These are phyloP conservation scores for Colletotrichum brevisporum DNA, from an alignment of 2,329 filamentous ascomycete species.

Conservation along the genomic window DNA sequence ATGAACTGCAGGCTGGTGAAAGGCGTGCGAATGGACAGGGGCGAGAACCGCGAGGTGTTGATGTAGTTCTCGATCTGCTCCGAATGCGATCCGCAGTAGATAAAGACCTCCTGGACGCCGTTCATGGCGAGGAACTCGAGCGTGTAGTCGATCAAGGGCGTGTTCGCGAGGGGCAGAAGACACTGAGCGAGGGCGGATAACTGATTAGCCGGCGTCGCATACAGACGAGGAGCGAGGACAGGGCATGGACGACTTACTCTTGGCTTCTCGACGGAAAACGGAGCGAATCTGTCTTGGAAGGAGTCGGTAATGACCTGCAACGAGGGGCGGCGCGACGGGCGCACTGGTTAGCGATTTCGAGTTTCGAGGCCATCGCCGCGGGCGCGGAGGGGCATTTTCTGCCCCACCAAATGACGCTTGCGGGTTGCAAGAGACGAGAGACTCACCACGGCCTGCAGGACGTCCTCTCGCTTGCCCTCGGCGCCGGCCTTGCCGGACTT, in stretches of 20 bases:
- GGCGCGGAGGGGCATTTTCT: constrained; percentile 20
- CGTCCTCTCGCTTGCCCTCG: constrained; percentile 71
- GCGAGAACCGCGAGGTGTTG: constrained; percentile 80
- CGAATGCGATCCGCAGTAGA: constrained; percentile 91
- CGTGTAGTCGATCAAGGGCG: constrained; percentile 96
- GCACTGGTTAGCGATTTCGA: constrained; percentile 21
- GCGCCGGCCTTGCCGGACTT: constrained; percentile 65
- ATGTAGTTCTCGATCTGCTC: constrained; percentile 92
- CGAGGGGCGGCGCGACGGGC: constrained; percentile 6
- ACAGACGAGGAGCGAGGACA: neutral
- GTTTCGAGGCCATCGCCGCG: constrained; percentile 18
- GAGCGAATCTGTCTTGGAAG: constrained; percentile 91
- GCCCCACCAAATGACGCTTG: constrained; percentile 46
- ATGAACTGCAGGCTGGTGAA: constrained; percentile 89
- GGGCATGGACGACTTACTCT: constrained; percentile 71
- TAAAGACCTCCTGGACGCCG: constrained; percentile 92
- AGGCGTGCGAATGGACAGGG: constrained; percentile 67
- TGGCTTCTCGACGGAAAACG: constrained; percentile 90
- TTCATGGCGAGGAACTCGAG: constrained; percentile 96
- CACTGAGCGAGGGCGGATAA: constrained; percentile 69
- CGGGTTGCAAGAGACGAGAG: neutral
- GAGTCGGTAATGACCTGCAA: constrained; percentile 89
- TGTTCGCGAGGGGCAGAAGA: constrained; percentile 92
- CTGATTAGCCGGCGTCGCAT: constrained; percentile 40
- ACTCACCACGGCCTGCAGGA: constrained; percentile 70